A percentile compares a stretch with the other conserved stretches of the same genome.
These are phyloP conservation scores for Candida insectorum DNA, from an alignment of 805 yeast species.

Conservation along the genomic window DNA sequence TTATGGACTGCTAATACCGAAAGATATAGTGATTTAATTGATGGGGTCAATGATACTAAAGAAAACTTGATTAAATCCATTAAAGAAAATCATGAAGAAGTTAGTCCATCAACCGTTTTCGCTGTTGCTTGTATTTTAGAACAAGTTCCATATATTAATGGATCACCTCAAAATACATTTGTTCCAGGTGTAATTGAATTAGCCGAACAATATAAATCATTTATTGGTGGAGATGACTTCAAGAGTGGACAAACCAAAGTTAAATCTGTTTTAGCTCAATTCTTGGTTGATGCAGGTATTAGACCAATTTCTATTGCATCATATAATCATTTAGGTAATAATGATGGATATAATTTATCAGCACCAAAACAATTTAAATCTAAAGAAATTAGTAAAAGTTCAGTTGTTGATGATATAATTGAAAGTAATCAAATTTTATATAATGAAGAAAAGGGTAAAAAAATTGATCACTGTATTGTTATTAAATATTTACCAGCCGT, in stretches of 20 bases:
- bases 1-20: constrained; percentile 98
- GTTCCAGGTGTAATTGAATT: constrained; percentile 92
- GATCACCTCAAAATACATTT: constrained; percentile 96
- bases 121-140: constrained; percentile 93
- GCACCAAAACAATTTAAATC: constrained; percentile 93
- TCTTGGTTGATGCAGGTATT: constrained; percentile 95
- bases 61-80: constrained; percentile 73
- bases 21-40: constrained; percentile 74
- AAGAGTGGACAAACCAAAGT: constrained; percentile 95
- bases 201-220: constrained; percentile 71
- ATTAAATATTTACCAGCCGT: constrained; percentile 93
- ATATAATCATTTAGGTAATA: constrained; percentile 93
- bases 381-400: constrained; percentile 88
- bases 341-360: constrained; percentile 88
- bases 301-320: constrained; percentile 93
- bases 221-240: constrained; percentile 96
- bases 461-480: constrained; percentile 91
- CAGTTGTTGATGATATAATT: constrained; percentile 92
- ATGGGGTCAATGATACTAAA: constrained; percentile 85
- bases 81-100: constrained; percentile 75
- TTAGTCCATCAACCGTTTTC: constrained; percentile 89
- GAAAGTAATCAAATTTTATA: constrained; percentile 82
- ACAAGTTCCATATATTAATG: constrained; percentile 86
- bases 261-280: constrained; percentile 95
- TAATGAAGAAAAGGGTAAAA: constrained; percentile 72